Evolutionary conservation across 2,329 filamentous ascomycete species (phyloP).

Genomic region (Cytospora piceae): DNA sequence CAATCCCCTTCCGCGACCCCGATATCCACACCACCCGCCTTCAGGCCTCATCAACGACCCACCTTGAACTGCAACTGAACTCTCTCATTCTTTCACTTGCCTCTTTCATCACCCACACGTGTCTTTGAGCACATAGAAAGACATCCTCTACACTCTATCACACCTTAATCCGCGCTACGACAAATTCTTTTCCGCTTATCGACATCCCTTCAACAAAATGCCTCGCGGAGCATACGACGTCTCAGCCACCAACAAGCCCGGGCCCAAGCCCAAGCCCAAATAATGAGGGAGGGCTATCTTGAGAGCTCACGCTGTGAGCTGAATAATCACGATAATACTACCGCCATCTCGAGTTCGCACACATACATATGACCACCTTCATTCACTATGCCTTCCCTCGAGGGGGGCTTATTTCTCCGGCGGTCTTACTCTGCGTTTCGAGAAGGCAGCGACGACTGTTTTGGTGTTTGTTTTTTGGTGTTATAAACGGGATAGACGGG

Average conservation of each 20-base stretch:
- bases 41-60: conserved; percentile 14
- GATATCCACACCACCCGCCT: conserved; percentile 16
- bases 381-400: neutral
- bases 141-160: neutral
- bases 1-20: conserved; percentile 15
- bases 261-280: conserved; percentile 30
- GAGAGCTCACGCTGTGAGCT: neutral
- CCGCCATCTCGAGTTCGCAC: neutral
- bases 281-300: conserved; percentile 4
- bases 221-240: conserved; percentile 30
- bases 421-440: conserved; percentile 2
- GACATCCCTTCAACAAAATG: conserved; percentile 14
- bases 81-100: neutral
- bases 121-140: conserved; percentile 3
- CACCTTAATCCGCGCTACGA: neutral
- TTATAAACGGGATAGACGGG: conserved; percentile 14
- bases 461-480: conserved; percentile 1
- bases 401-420: neutral
- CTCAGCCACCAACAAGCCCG: conserved; percentile 29
- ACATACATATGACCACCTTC: neutral
- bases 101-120: conserved; percentile 4
- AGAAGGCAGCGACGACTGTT: conserved; percentile 7
- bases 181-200: neutral
- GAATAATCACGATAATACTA: neutral
- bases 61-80: conserved; percentile 6